Base-by-base conservation (phyloP, 768 basidiomycete genomes). In the Macrolepiota dolichaula region DNA sequence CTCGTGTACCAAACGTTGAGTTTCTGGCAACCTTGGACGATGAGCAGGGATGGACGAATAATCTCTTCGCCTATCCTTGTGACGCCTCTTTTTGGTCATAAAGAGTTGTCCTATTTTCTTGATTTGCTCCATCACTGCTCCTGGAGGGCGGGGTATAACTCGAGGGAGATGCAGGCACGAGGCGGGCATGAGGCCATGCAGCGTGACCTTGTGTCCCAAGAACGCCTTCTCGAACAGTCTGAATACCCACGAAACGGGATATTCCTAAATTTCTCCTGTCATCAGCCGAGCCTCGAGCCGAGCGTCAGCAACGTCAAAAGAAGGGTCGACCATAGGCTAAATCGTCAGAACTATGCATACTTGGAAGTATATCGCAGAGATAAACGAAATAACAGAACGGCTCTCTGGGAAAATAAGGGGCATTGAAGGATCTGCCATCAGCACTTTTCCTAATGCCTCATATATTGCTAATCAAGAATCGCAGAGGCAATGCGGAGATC, bases 401-500 rank as follows among this genome's bases (percentile, higher is more conserved):
- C n/a, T n/a, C n/a, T n/a, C n/a, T n/a, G n/a, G n/a, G n/a, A n/a
- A n/a, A n/a, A n/a, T n/a, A n/a, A n/a, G n/a, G n/a, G n/a, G n/a
- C n/a, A n/a, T n/a, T n/a, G n/a, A n/a, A n/a, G n/a, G n/a, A n/a
- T n/a, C n/a, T n/a, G n/a, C n/a, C n/a, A n/a, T n/a, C n/a, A n/a
- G n/a, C n/a, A n/a, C n/a, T n/a, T n/a, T 7, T 52, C 29, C 25
- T 3, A n/a, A 19, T 60, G 3, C 15, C 19, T 32, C 5, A 7
- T n/a, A 6, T 22, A 1, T 24, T 4, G 6, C 27, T 59, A 19
- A 57, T 37, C 50, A 44, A 27, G 19, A n/a, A n/a, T 51, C 17
- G 55, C 25, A 75, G 79, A 71, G 74, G 67, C 25, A 64, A 73
- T 49, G 76, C 78, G 12, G 74, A 76, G 63, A 73, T 76, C 51